Percentiles rank a stretch among this genome's conserved stretches.
These are phyloP conservation scores for Chlamydomonas sp. DNA, from an alignment of 139 green algal species.

Conservation along the genomic window DNA sequence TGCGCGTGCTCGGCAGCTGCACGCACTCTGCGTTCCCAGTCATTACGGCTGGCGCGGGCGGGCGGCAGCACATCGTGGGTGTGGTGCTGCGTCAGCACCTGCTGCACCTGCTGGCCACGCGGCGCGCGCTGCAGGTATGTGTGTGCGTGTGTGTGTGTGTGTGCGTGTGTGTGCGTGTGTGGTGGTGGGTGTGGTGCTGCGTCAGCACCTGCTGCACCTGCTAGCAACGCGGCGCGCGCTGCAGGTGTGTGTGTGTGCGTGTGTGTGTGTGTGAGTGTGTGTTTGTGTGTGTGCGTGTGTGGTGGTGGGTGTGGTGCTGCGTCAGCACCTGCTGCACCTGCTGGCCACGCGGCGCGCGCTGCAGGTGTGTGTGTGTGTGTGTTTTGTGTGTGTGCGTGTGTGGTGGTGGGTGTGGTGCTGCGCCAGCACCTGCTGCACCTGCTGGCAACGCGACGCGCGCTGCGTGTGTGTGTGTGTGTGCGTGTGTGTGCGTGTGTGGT, in stretches of 20 bases:
- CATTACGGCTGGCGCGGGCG: too few species aligned
- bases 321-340: too few species aligned
- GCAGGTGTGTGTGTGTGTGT: constrained; percentile 23
- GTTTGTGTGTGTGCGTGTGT: constrained; percentile 11
- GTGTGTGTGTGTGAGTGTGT: constrained; percentile 12
- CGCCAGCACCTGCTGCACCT: constrained; percentile 54
- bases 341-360: constrained; percentile 31
- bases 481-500: too few species aligned
- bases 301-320: too few species aligned
- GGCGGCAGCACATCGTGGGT: too few species aligned
- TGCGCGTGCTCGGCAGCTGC: too few species aligned
- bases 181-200: constrained; percentile 17
- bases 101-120: constrained; percentile 42
- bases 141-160: constrained; percentile 16
- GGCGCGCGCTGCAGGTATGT: constrained; percentile 31
- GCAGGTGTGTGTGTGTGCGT: constrained; percentile 12
- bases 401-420: constrained; percentile 49
- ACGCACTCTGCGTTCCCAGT: too few species aligned
- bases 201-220: constrained; percentile 56
- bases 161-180: constrained; percentile 13
- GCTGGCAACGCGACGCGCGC: too few species aligned
- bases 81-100: too few species aligned
- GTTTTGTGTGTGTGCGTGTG: constrained; percentile 12
- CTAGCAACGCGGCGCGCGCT: too few species aligned
- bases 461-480: too few species aligned